Conservation (phyloP, 768 basidiomycete species). For the Tricholoma furcatifolium region DNA sequence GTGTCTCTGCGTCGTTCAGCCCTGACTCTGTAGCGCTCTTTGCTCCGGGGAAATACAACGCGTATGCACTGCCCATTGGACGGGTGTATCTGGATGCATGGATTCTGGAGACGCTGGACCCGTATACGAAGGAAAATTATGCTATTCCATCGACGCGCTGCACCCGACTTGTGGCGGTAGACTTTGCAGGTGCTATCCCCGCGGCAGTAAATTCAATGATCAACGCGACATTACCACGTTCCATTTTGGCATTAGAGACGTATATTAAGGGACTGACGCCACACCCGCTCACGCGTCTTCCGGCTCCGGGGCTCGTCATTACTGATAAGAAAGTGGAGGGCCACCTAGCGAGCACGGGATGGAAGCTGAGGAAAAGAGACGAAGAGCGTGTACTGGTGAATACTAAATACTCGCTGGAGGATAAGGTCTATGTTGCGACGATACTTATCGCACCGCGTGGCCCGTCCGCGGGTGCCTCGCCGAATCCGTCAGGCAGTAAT, state of each 20-base stretch:
- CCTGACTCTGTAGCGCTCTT: conserved; percentile 60
- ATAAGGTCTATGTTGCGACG: conserved; percentile 48
- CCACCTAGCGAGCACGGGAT: conserved; percentile 41
- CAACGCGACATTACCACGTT: conserved; percentile 72
- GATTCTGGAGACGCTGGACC: conserved; percentile 95
- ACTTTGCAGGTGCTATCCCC: conserved; percentile 84
- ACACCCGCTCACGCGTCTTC: conserved; percentile 67
- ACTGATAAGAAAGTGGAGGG: conserved; percentile 53
- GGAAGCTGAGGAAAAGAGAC: conserved; percentile 64
- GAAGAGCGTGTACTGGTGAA: conserved; percentile 55
- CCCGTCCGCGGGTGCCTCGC: conserved; percentile 17
- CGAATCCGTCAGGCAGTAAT: conserved; percentile 7
- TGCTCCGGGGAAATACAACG: conserved; percentile 69
- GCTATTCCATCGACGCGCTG: conserved; percentile 91
- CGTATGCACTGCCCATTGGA: conserved; percentile 70
- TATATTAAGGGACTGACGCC: conserved; percentile 67
- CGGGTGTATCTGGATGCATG: conserved; percentile 89
- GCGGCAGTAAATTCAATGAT: conserved; percentile 82
- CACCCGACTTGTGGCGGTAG: conserved; percentile 80
- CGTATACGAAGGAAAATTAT: conserved; percentile 91
- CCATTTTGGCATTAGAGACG: conserved; percentile 71
- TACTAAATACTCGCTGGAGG: conserved; percentile 50
- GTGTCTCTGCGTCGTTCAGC: conserved; percentile 80
- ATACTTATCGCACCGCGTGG: conserved; percentile 44
- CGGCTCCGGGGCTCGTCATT: conserved; percentile 60